Evolutionary conservation across 352 stramenopile species (phyloP).

Genomic region (Pythium sukuiense): DNA sequence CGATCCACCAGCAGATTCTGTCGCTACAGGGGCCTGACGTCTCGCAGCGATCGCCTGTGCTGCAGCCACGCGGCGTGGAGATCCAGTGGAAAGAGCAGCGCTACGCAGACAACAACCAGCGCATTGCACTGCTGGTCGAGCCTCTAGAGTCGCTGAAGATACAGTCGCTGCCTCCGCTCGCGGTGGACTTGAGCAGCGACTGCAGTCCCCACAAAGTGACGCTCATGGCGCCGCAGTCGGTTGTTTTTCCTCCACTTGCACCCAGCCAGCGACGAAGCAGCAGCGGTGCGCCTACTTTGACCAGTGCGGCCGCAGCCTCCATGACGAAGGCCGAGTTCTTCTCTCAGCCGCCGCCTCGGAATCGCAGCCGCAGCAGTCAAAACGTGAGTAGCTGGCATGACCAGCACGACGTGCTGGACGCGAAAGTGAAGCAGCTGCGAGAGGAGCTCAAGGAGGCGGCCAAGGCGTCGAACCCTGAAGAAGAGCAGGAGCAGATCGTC

Average conservation of each 20-base stretch:
- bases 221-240: conserved; percentile 17
- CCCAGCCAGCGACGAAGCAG: not conserved
- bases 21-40: not conserved
- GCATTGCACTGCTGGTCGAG: not conserved
- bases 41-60: not conserved
- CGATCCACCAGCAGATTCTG: not conserved
- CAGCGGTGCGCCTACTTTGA: not conserved
- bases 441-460: conserved; percentile 24
- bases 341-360: conserved; percentile 2
- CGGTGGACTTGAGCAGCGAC: conserved; percentile 16
- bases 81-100: not conserved
- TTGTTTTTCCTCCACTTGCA: conserved; percentile 7
- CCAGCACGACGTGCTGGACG: conserved; percentile 25
- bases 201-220: conserved; percentile 9
- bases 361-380: conserved; percentile 18
- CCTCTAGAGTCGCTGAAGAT: not conserved
- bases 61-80: not conserved
- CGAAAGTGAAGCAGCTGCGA: conserved; percentile 24
- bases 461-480: conserved; percentile 20
- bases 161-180: not conserved
- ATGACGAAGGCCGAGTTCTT: conserved; percentile 26
- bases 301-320: conserved; percentile 3
- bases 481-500: conserved; percentile 68
- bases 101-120: conserved; percentile 8
- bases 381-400: conserved; percentile 11